Conservation (phyloP, 345 rosid genomes). For the Heritiera littoralis region DNA sequence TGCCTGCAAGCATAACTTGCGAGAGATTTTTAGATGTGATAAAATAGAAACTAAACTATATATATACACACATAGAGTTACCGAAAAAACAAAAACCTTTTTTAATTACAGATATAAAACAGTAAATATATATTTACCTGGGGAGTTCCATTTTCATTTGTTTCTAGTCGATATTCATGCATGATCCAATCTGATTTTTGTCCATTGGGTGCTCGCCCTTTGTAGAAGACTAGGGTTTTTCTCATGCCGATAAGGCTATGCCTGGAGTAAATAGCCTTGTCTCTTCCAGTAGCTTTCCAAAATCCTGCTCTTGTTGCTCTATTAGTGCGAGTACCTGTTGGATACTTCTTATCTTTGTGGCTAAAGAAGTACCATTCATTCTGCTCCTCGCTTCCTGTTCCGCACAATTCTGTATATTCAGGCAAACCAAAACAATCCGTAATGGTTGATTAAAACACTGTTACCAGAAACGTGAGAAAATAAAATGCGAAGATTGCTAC, state of each 20-base stretch:
- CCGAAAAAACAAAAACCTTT: no score
- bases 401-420: conserved; percentile 59
- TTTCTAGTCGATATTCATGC: conserved; percentile 96
- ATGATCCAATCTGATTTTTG: conserved; percentile 96
- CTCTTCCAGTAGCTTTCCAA: conserved; percentile 99
- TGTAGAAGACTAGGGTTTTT: conserved; percentile 90
- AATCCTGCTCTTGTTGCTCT: conserved; percentile 97
- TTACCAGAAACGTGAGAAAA: neutral
- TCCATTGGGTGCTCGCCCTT: conserved; percentile 96
- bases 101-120: no score
- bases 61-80: no score
- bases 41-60: no score
- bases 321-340: conserved; percentile 98
- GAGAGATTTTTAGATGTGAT: no score
- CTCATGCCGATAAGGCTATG: conserved; percentile 87
- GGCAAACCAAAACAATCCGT: neutral
- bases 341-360: conserved; percentile 97
- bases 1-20: no score
- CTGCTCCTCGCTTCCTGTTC: conserved; percentile 83
- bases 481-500: conserved; percentile 27
- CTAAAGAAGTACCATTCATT: conserved; percentile 99
- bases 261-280: conserved; percentile 77
- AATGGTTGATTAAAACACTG: neutral
- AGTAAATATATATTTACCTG: conserved; percentile 40
- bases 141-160: conserved; percentile 81